Evolutionary conservation across 2,329 filamentous ascomycete genomes (phyloP), one percentile per base, ranked within the genome.

Genomic region (Pseudocercospora musae): DNA sequence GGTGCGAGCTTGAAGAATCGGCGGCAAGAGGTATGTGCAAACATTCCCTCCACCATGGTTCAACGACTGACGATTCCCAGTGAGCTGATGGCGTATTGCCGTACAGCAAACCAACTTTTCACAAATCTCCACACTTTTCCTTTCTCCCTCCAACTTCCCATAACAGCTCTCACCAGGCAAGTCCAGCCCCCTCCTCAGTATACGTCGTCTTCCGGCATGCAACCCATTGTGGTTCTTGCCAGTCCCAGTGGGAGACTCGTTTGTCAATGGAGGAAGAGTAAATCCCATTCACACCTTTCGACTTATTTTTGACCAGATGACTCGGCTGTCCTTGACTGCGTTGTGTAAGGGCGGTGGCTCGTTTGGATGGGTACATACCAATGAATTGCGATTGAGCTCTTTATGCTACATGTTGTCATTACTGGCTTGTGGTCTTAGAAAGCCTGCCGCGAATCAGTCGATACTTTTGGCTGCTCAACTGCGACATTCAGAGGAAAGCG

Each of bases 231-330:
- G 52, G 27, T 54, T 37, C 29, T 54, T 33, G 27, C 42, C 50
- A 37, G 21, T 56, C 48, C 23, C 59, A 44, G 44, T 58, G 59
- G 59, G 59, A 62, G 59, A 58, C 59, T 62, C 59, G 55, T 62
- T 62, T 58, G 55, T 53, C 54, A 58, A 54, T 62, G 59, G 58
- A 60, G 58, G 58, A 40, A 60, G 23, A 60, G 21, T 21, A 53
- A 58, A 50, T 48, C 48, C 55, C 23, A 40, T 10, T 21, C 54
- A 46, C 25, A 33, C 29, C 37, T 53, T 25, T 29, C 44, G 37
- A 56, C 54, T 29, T 59, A 42, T 59, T 64, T 56, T 25, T 54
- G 46, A 33, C 46, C 29, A 56, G 54, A 49, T 62, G 54, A 58
- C 49, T 58, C 59, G 59, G 48, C 59, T 58, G 44, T 58, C 31